Evolutionary conservation across 306 rosid species (phyloP).

Genomic region (Rosa persica): DNA sequence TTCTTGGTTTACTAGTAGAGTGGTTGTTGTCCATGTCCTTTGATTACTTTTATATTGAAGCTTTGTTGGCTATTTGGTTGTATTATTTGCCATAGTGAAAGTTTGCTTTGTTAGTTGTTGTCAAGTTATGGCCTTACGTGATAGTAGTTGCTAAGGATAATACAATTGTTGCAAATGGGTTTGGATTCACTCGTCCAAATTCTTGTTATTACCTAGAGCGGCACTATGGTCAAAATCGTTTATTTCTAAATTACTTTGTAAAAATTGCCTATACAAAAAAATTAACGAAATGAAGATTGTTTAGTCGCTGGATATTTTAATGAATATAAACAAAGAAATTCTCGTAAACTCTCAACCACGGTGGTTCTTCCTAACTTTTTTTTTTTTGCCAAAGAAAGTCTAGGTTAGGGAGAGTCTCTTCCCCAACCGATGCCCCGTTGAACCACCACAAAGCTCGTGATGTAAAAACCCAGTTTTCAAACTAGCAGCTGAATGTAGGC

Average conservation of each 20-base stretch:
- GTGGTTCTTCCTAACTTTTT: no score
- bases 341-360: no score
- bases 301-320: neutral
- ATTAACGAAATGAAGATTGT: neutral
- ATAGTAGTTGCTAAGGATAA: neutral
- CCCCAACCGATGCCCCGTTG: no score
- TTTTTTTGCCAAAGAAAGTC: no score
- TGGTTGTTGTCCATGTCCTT: neutral
- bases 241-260: neutral
- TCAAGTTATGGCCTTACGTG: no score
- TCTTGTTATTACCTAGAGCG: neutral
- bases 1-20: neutral
- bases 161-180: neutral
- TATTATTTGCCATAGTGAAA: neutral
- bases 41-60: neutral
- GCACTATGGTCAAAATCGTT: neutral
- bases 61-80: neutral
- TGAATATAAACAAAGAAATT: no score
- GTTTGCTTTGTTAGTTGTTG: no score
- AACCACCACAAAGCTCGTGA: no score
- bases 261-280: no score
- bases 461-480: no score
- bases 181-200: neutral
- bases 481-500: no score
- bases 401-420: no score